Percentiles rank a stretch among this genome's conserved stretches.
These are phyloP conservation scores for Penicillium ucsense DNA, from an alignment of 495 filamentous ascomycete species.

Conservation along the genomic window DNA sequence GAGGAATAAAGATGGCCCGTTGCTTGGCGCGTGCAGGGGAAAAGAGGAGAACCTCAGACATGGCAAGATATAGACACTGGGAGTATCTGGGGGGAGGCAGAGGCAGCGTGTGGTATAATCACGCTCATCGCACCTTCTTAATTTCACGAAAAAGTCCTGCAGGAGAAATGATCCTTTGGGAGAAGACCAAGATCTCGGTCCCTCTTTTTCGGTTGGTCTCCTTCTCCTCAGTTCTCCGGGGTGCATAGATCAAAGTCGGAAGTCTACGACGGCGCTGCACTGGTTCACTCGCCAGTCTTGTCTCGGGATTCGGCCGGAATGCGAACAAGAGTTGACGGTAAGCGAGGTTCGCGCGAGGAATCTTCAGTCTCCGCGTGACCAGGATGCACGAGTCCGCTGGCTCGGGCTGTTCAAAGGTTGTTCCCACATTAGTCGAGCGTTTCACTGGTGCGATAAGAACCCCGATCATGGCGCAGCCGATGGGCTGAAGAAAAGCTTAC, in stretches of 20 bases:
- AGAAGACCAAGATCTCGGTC: too few relatives aligned
- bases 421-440: not conserved
- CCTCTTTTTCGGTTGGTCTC: too few relatives aligned
- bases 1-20: too few relatives aligned
- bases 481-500: constrained; percentile 43
- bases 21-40: too few relatives aligned
- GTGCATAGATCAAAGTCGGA: not conserved
- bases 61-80: not conserved
- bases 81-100: not conserved
- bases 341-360: constrained; percentile 4
- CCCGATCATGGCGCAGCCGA: not conserved
- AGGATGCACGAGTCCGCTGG: constrained; percentile 13
- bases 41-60: too few relatives aligned
- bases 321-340: constrained; percentile 35
- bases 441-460: constrained; percentile 4
- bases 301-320: constrained; percentile 23
- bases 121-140: too few relatives aligned
- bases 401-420: constrained; percentile 9
- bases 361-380: constrained; percentile 7
- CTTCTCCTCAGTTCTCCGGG: too few relatives aligned
- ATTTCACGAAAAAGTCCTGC: too few relatives aligned
- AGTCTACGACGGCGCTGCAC: not conserved
- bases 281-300: constrained; percentile 12
- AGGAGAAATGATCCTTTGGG: too few relatives aligned
- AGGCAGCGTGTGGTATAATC: too few relatives aligned